Evolutionary conservation across 176 grass and related monocot genomes (phyloP), one percentile per base, ranked within the genome.

Genomic region (Saccharum spontaneum): DNA sequence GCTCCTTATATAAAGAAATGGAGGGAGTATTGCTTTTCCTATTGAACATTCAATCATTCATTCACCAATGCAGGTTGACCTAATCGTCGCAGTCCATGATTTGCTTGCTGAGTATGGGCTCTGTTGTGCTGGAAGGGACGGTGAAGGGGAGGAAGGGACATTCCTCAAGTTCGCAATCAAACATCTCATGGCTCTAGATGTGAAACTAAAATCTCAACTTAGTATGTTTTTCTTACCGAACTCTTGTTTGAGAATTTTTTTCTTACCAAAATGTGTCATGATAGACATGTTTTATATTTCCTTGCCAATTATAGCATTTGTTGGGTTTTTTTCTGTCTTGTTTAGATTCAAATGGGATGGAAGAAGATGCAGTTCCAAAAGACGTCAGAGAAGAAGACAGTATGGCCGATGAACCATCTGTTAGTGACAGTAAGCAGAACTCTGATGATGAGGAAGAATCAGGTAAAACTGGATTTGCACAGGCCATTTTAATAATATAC

Each of bases 101-200:
- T 90, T 98, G 82, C 89, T 98, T 80, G 93, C 96, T 76, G 96
- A 98, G 49, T 93, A 94, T 92, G 96, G 93, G 31, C 96, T 95
- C 64, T 98, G 96, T 73, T 98, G 89, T 86, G 88, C 96, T 67
- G 93, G 93, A 76, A 92, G 74, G 85, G 93, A 90, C 41, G 67
- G 84, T 75, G 84, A 90, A 89, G 89, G 96, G 33, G 93, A 95
- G 86, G 96, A 95, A 89, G 96, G 93, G 36, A 90, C 89, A 60
- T 98, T 93, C 84, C 91, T 98, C 62, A 98, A 95, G 59, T 98
- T 98, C 73, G 89, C 93, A 87, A 95, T 98, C 39, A 98, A 98
- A 81, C 91, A 98, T 90, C 91, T 98, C 43, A 94, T 98, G 88
- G 86, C 93, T 37, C 81, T 97, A 88, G 94, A 97, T 69, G 94